Conservation (phyloP, 495 filamentous ascomycete species). For the Neurospora discreta region DNA sequence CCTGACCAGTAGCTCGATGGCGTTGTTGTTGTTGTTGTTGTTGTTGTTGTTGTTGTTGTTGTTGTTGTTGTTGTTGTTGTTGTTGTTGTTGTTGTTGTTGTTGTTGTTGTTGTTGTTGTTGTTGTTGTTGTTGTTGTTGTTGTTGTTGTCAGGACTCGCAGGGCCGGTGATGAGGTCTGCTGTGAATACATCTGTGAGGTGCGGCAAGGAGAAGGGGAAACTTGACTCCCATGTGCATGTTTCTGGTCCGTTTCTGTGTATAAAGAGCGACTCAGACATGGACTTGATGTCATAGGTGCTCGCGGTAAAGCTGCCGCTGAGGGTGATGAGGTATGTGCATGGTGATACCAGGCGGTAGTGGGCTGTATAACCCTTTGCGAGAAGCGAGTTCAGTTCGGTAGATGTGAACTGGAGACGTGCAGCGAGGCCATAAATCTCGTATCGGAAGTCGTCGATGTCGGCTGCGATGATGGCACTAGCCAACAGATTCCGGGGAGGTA, state of each 20-base stretch:
- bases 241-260: background rate
- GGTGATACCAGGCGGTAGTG: background rate
- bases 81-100: no score
- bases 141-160: background rate
- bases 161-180: background rate
- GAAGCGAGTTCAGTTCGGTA: background rate
- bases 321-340: background rate
- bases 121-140: no score
- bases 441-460: background rate
- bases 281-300: background rate
- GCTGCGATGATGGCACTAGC: background rate
- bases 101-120: no score
- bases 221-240: background rate
- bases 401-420: constrained; percentile 4
- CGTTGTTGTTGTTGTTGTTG: background rate
- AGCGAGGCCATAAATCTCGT: constrained; percentile 1
- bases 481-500: background rate
- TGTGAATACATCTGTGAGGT: background rate
- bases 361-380: background rate
- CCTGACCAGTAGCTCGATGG: background rate
- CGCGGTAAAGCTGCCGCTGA: background rate
- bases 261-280: background rate
- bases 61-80: no score
- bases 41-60: no score
- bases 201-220: background rate